Evolutionary conservation across 805 yeast genomes (phyloP), one percentile per base, ranked within the genome.

Genomic region (Kuraishia cidri): DNA sequence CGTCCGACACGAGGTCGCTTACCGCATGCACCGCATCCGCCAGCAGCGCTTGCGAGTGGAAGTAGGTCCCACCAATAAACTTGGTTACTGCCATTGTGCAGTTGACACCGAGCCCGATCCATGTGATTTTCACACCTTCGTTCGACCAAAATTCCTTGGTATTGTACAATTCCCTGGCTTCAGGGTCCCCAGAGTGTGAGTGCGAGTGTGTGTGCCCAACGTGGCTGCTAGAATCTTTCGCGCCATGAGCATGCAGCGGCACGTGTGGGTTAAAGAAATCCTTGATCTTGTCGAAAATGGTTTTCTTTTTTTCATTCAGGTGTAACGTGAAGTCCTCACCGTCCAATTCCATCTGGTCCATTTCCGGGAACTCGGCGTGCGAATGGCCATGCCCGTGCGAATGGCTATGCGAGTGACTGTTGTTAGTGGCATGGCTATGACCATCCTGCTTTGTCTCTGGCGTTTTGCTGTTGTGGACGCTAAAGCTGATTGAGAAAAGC

Each of bases 21-120:
- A 85, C 67, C 0, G 97, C 90, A 58, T 92, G 98, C 19, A 87
- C 79, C 1, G 97, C 88, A 56, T 92, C 98, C 1, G 98, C 98
- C 31, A 88, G 53, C 36, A 92, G 69, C 2, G 97, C 88, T 53
- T 88, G 96, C 0, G 98, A 92, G 54, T 92, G 95, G 69, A 92
- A 92, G 24, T 76, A 76, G 12, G 85, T 64, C 6, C 98, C 98
- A 20, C 97, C 97, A 15, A 76, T 56, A 18, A 87, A 88, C 54
- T 92, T 92, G 21, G 88, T 79, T 2, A 72, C 62, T 0, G 95
- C 97, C 79, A 92, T 79, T 10, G 82, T 76, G 9, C 85, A 74
- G 51, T 92, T 92, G 27, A 84, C 85, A 19, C 77, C 58, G 26
- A 90, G 66, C 0, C 98, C 98, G 32, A 90, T 64, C 84, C 95